Percentiles rank a stretch among this genome's conserved stretches.
These are phyloP conservation scores for Goffeauzyma gilvescens DNA, from an alignment of 768 basidiomycete genomes.

Conservation along the genomic window DNA sequence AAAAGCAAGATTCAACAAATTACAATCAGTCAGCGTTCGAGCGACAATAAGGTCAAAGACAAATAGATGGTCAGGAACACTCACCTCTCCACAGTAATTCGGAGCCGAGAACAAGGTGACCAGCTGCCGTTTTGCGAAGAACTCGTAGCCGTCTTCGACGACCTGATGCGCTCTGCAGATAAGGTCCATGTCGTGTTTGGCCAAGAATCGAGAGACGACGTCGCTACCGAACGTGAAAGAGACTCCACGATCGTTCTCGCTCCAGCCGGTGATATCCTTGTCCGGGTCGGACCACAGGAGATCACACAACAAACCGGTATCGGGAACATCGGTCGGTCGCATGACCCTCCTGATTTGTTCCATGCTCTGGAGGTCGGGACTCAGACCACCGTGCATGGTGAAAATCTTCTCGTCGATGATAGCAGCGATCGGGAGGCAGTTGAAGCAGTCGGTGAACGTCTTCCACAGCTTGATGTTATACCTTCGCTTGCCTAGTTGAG, in stretches of 20 bases:
- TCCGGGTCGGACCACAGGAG: slow-evolving; percentile 98
- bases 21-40: not conserved
- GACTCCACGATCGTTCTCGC: slow-evolving; percentile 95
- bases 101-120: slow-evolving; percentile 95
- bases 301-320: slow-evolving; percentile 94
- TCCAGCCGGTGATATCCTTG: slow-evolving; percentile 98
- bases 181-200: slow-evolving; percentile 99
- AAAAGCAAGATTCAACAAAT: not conserved
- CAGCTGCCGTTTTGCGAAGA: slow-evolving; percentile 91
- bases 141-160: slow-evolving; percentile 97
- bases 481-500: slow-evolving; percentile 93
- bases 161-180: slow-evolving; percentile 99
- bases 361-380: slow-evolving; percentile 95
- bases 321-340: slow-evolving; percentile 96
- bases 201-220: slow-evolving; percentile 91
- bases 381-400: slow-evolving; percentile 96
- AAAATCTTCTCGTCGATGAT: slow-evolving; percentile 99
- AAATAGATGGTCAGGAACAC: slow-evolving; percentile 1
- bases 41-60: not conserved
- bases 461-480: slow-evolving; percentile 99
- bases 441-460: slow-evolving; percentile 99
- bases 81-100: slow-evolving; percentile 33
- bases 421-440: slow-evolving; percentile 94
- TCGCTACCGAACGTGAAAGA: slow-evolving; percentile 91
- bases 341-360: slow-evolving; percentile 98